phyloP scores from a whole-genome alignment of 176 grass and related monocot species.

The Luzula sylvatica region DNA sequence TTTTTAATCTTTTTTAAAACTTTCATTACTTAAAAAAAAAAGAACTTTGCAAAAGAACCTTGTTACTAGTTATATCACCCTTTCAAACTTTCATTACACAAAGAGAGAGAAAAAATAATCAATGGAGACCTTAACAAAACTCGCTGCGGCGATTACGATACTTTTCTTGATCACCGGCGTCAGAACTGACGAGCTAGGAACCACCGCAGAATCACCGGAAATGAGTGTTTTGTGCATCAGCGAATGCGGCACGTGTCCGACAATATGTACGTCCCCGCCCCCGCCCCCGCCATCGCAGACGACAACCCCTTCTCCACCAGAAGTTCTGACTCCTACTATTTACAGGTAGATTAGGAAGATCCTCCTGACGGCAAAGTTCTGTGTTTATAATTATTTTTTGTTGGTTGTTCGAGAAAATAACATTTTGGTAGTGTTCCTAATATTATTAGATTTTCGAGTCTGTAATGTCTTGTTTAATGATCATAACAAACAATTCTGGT shows the following conservation, averaged over 20 bases:
- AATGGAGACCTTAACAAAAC: neutral
- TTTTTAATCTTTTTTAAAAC: neutral
- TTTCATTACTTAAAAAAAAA: neutral
- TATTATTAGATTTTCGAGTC: conserved; percentile 19
- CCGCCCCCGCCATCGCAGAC: conserved; percentile 25
- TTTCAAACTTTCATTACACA: conserved; percentile 10
- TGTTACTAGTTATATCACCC: conserved; percentile 4
- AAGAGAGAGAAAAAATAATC: neutral
- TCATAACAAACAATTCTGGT: conserved; percentile 14
- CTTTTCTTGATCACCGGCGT: neutral
- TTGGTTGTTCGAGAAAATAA: neutral
- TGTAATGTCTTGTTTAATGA: neutral
- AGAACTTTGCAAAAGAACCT: conserved; percentile 10
- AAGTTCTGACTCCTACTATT: conserved; percentile 35
- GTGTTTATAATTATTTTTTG: neutral
- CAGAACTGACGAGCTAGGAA: conserved; percentile 1
- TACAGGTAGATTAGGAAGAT: conserved; percentile 16
- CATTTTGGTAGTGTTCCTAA: neutral
- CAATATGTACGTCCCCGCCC: conserved; percentile 34
- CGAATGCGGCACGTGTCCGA: conserved; percentile 60
- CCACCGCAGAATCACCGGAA: conserved; percentile 24
- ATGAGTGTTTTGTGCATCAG: conserved; percentile 42
- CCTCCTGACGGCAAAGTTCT: neutral
- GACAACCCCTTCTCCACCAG: conserved; percentile 15
- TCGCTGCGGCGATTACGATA: neutral